phyloP scores from a whole-genome alignment of 2,329 filamentous ascomycete species.

The Periconia digitata region DNA sequence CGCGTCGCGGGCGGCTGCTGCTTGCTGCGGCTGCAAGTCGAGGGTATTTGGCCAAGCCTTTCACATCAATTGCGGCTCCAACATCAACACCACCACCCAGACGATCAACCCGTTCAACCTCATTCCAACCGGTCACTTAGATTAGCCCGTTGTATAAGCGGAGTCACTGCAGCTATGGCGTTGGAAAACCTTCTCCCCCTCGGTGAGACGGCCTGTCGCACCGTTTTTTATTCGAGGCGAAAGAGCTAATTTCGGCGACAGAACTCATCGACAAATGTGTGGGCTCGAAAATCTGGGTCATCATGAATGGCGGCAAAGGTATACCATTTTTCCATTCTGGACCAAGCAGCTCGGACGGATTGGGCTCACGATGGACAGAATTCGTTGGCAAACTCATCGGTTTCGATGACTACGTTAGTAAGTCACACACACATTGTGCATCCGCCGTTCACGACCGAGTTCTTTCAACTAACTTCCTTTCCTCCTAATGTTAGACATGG shows the following conservation, averaged over 20 bases:
- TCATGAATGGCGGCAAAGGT: constrained; percentile 99
- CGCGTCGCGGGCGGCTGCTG: constrained; percentile 5
- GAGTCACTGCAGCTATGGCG: constrained; percentile 20
- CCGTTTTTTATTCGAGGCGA: not conserved
- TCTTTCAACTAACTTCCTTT: not conserved
- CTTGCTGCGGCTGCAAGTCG: not conserved
- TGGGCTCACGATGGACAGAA: constrained; percentile 58
- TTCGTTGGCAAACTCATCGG: constrained; percentile 93
- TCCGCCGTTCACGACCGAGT: not conserved
- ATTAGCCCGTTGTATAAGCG: not conserved
- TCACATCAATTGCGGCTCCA: not conserved
- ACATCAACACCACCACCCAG: not conserved
- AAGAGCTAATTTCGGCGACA: constrained; percentile 45
- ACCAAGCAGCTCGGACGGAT: not conserved
- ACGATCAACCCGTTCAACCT: not conserved
- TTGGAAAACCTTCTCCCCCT: constrained; percentile 36
- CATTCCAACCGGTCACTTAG: not conserved
- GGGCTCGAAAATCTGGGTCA: constrained; percentile 94
- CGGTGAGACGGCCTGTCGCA: constrained; percentile 16
- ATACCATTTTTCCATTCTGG: constrained; percentile 14
- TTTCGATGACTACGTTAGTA: constrained; percentile 99
- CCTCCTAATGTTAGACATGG: constrained; percentile 78
- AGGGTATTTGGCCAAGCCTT: constrained; percentile 1
- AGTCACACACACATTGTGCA: constrained; percentile 51
- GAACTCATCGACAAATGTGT: constrained; percentile 99